These are phyloP conservation scores for Blastobotrys ciferrii DNA, from an alignment of 1,139 yeast genomes.

Conservation along the genomic window DNA sequence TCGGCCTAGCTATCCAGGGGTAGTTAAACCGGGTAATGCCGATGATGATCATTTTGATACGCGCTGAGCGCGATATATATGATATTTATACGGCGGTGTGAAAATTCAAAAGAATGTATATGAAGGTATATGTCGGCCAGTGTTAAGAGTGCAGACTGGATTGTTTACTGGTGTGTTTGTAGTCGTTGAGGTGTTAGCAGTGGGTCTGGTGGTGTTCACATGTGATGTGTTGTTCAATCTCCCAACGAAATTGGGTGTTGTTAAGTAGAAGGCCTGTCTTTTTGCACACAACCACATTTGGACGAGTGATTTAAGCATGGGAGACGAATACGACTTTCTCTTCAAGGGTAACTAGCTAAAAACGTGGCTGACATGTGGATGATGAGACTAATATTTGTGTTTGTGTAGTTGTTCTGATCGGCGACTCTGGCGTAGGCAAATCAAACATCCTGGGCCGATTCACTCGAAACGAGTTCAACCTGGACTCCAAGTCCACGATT, in stretches of 20 bases:
- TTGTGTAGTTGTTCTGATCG: slow-evolving; percentile 73
- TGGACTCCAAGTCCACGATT: slow-evolving; percentile 91
- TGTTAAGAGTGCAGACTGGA: too few species aligned
- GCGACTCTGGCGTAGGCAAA: slow-evolving; percentile 97
- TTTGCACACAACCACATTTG: neutral
- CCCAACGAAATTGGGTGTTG: neutral
- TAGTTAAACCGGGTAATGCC: neutral
- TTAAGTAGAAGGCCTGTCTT: too few species aligned
- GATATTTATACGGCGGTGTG: too few species aligned
- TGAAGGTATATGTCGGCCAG: too few species aligned
- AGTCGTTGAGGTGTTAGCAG: too few species aligned
- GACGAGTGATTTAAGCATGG: slow-evolving; percentile 27
- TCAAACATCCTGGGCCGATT: slow-evolving; percentile 90
- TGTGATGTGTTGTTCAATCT: neutral
- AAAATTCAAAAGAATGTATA: too few species aligned
- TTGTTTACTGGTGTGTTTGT: too few species aligned
- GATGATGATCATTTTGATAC: too few species aligned
- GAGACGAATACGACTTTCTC: slow-evolving; percentile 87
- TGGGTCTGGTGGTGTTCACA: too few species aligned
- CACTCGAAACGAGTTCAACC: slow-evolving; percentile 92
- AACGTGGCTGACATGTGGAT: neutral
- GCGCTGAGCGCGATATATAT: neutral
- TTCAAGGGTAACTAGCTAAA: slow-evolving; percentile 62
- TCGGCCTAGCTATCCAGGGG: neutral
- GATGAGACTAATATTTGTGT: neutral